Evolutionary conservation across 345 rosid species (phyloP), one percentile per base, ranked within the genome.

Genomic region (Clausena lansium): DNA sequence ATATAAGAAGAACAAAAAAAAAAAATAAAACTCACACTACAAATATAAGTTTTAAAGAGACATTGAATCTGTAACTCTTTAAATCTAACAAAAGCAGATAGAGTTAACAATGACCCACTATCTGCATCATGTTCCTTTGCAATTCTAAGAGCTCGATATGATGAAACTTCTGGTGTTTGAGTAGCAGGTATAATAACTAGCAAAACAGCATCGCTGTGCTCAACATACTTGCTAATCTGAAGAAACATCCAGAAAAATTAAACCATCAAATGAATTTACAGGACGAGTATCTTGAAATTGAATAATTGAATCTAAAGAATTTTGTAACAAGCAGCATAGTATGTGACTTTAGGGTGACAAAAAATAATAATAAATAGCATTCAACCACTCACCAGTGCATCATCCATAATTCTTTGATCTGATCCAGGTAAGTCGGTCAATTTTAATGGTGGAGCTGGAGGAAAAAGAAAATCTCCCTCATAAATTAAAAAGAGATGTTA

Each of bases 101-200:
- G 68, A 71, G 75, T 68, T 36, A 25, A 69, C 27, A 72, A 74
- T 39, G 67, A 88, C 93, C 71, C 81, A 94, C 99, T 85, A 33
- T 97, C 98, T 57, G 93, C 85, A 86, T 94, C 99, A 88, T 83
- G 86, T 83, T 97, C 99, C 86, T 94, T 97, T 0, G 97, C 99
- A 78, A 91, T 84, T 86, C 91, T 91, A 73, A 97, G 93, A 70
- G 98, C 98, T 81, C 83, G 85, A 74, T 92, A 91, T n/a, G 98
- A 89, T 35, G 98, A 90, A 85, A 97, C 85, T 90, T 97, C 99
- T 24, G 94, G 89, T 58, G 98, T 90, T 82, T 90, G 95, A 82
- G 76, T 84, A 81, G 99, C 99, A 81, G 99, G 98, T 80, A 97
- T 76, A 59, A 94, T 83, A 82, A 97, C 94, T 61, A 97, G 84